Percentiles rank a stretch among this genome's conserved stretches.
phyloP scores from a whole-genome alignment of 2,329 filamentous ascomycete species.

The Fusarium sp. region DNA sequence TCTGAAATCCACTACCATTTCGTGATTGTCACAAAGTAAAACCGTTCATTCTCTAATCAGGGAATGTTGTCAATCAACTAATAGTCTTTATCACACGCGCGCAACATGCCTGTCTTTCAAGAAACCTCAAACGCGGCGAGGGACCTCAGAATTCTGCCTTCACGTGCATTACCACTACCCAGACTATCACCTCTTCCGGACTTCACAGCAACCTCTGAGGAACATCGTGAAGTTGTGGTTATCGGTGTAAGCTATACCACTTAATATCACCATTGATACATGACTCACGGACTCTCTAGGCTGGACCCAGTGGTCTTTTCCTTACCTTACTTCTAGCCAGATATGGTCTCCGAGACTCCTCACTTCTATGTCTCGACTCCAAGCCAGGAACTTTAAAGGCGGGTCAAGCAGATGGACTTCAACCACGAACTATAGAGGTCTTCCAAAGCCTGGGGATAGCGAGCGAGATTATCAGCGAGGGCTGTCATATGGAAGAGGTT shows the following conservation, averaged over 20 bases:
- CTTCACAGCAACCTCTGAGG: not conserved
- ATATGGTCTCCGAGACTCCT: conserved; percentile 10
- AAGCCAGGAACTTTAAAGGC: conserved; percentile 18
- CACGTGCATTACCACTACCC: conserved; percentile 1
- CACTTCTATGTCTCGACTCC: conserved; percentile 13
- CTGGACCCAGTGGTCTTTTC: conserved; percentile 17
- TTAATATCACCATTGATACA: rapidly evolving
- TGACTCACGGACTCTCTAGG: not conserved
- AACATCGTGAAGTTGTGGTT: conserved; percentile 12
- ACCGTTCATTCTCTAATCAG: not conserved
- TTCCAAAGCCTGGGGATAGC: conserved; percentile 24
- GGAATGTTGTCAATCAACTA: not conserved
- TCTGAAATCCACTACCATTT: not conserved
- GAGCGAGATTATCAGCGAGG: conserved; percentile 16
- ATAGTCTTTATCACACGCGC: not conserved
- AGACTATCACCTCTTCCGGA: conserved; percentile 7
- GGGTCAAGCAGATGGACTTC: conserved; percentile 22
- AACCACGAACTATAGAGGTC: conserved; percentile 22
- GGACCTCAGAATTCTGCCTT: conserved; percentile 19
- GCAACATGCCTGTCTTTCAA: conserved; percentile 23
- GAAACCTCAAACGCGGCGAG: conserved; percentile 8
- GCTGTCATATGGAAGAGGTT: conserved; percentile 29
- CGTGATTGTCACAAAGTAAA: not conserved
- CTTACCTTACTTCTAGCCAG: conserved; percentile 11
- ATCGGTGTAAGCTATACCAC: not conserved